Base-by-base conservation (phyloP, 1,284 basidiomycete genomes). In the Leccinum subspadiceum region DNA sequence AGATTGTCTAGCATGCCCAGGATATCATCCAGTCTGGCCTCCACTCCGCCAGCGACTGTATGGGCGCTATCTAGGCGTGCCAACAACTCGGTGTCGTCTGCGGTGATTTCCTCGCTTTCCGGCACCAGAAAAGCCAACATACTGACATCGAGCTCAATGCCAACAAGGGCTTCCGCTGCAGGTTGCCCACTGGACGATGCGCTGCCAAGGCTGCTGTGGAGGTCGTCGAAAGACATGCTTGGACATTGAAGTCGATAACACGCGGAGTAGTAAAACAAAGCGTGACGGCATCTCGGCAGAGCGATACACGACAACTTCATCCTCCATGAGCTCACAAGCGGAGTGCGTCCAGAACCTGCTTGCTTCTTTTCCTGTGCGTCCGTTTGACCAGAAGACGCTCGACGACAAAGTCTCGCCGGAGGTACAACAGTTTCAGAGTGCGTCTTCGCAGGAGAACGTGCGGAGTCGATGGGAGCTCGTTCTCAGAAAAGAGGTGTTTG, bases 401-500 rank as follows among this genome's bases (percentile, higher is more conserved):
- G 74, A 84, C 63, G 69, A 75, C 22, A 75, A 83, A 2, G 85
- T 90, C 2, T 70, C 72, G 29, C 73, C 75, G 41, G 78, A 79
- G 2, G 67, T 90, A 29, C 62, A 63, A 26, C 76, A 81, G n/a
- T 76, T 81, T 0, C 76, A 75, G 48, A 68, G 71, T 29, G 78
- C 75, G 49, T 73, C 77, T 2, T 81, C 82, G 4, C 68, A 77
- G 9, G 89, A 90, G 56, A 85, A 82, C 60, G 74, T 81, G 61
- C 86, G 83, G 72, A 83, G 78, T 50, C 84, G 84, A 66, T 92
- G 90, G 90, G 90, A 92, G 67, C 83, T 82, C 65, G 74, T 85
- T 48, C 74, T 92, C 46, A 84, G 83, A 75, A 83, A 83, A 62
- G 86, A 88, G 69, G 78, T 91, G 39, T 87, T 89, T 68, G 75